Conservation (phyloP, 2,329 filamentous ascomycete genomes). For the Sporothrix globosa region DNA sequence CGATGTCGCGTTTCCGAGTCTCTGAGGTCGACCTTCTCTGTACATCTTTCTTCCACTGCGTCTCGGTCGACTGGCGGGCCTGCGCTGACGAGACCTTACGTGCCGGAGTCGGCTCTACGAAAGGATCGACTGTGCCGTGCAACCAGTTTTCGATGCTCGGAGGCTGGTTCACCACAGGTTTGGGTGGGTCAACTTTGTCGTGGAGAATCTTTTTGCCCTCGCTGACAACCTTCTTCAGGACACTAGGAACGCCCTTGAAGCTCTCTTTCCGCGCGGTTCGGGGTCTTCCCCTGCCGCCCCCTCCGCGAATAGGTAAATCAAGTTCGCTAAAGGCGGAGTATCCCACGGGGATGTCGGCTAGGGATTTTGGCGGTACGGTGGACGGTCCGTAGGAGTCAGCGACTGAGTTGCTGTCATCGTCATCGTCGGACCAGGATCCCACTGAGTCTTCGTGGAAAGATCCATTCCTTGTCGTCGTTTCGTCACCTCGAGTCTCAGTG, state of each 20-base stretch:
- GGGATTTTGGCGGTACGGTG: constrained; percentile 53
- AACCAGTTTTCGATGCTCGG: constrained; percentile 69
- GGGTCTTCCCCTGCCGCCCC: constrained; percentile 50
- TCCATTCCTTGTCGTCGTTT: constrained; percentile 39
- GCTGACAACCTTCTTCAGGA: constrained; percentile 65
- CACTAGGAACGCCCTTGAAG: constrained; percentile 64
- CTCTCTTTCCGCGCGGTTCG: constrained; percentile 60
- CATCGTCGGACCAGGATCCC: constrained; percentile 29
- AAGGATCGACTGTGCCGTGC: constrained; percentile 64
- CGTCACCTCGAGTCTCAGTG: constrained; percentile 42
- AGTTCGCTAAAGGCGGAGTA: constrained; percentile 69
- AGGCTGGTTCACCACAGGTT: constrained; percentile 58
- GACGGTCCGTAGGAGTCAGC: constrained; percentile 48
- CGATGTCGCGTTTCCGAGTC: constrained; percentile 32
- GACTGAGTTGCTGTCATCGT: constrained; percentile 40
- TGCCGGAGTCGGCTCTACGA: constrained; percentile 51
- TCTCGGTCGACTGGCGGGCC: constrained; percentile 44
- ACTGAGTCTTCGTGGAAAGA: constrained; percentile 40
- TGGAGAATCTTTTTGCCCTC: constrained; percentile 68
- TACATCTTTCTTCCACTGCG: constrained; percentile 42
- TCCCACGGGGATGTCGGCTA: constrained; percentile 66
- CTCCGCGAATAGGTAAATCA: constrained; percentile 57
- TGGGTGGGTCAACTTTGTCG: constrained; percentile 61
- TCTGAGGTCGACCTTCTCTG: constrained; percentile 30
- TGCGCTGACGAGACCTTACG: constrained; percentile 35